Base-by-base conservation (phyloP, 2,329 filamentous ascomycete genomes). In the Fusarium tricinctum region DNA sequence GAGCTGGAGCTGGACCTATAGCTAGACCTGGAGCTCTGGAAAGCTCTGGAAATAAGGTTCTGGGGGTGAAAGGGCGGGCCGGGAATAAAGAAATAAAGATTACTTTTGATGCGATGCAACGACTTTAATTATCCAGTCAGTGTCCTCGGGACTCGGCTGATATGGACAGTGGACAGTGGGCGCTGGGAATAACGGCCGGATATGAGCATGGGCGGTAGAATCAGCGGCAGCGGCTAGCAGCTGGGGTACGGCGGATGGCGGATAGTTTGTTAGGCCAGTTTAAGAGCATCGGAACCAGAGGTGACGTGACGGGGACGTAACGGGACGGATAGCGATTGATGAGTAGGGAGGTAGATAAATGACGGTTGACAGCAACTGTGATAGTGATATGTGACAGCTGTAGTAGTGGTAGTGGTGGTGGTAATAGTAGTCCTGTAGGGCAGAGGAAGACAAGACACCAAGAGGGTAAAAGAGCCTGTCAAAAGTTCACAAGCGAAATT, bases 171-270 rank as follows among this genome's bases (percentile, higher is more conserved):
- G 58, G 61, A n/a, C 43, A 44, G 59, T 63, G 58, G 58, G 58
- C 69, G 71, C 73, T 76, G 76, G 76, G 61, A 77, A 77, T 76
- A 76, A 77, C 49, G 52, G 47, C 56, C 64, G 65, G 70, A 63
- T 63, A 65, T 66, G 56, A 55, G 63, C 58, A 64, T 52, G 45
- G 59, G 61, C 59, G 63, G 53, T 39, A 61, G 57, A 55, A 46
- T 58, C 48, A 66, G 52, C 56, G 59, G 65, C 23, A 68, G 44
- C 64, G 43, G 63, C 32, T 49, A 26, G 52, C 35, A 67, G 43
- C 51, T 50, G 48, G 63, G 63, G 50, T 51, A 60, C 22, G 54
- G 45, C 40, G n/a, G 66, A 58, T 26, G 46, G 54, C 54, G 49
- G 57, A 62, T 53, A 64, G 57, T 53, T 66, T 32, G 46, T 66